These are phyloP conservation scores for Xylaria sp. DNA, from an alignment of 2,329 filamentous ascomycete genomes.

Conservation along the genomic window DNA sequence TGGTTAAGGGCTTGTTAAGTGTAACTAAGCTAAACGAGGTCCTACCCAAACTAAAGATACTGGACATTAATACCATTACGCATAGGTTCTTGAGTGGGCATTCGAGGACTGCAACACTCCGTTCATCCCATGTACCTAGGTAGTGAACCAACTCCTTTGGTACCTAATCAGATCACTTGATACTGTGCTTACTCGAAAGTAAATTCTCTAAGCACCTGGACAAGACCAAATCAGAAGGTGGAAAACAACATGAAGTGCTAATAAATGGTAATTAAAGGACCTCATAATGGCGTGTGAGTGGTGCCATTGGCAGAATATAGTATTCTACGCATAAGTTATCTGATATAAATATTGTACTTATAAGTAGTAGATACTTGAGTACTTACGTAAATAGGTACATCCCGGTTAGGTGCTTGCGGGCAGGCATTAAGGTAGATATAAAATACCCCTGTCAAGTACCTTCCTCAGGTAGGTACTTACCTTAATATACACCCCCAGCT, in stretches of 20 bases:
- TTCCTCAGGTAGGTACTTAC: too few species aligned
- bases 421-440: background rate
- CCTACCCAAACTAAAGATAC: background rate
- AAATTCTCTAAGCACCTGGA: background rate
- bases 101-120: background rate
- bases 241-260: background rate
- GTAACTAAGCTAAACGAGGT: conserved; percentile 8
- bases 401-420: background rate
- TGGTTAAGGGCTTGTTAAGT: background rate
- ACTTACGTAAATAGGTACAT: background rate
- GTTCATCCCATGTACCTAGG: too few species aligned
- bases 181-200: background rate
- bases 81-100: background rate
- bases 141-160: background rate
- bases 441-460: conserved; percentile 1
- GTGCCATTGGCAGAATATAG: background rate
- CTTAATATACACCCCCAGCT: background rate
- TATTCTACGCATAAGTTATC: too few species aligned
- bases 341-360: too few species aligned
- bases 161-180: background rate
- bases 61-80: conserved; percentile 15
- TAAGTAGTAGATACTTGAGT: too few species aligned
- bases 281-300: background rate
- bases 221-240: background rate
- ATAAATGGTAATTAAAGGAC: background rate